Base-by-base conservation (phyloP, 2,329 filamentous ascomycete genomes). In the Xenoacremonium recifei region DNA sequence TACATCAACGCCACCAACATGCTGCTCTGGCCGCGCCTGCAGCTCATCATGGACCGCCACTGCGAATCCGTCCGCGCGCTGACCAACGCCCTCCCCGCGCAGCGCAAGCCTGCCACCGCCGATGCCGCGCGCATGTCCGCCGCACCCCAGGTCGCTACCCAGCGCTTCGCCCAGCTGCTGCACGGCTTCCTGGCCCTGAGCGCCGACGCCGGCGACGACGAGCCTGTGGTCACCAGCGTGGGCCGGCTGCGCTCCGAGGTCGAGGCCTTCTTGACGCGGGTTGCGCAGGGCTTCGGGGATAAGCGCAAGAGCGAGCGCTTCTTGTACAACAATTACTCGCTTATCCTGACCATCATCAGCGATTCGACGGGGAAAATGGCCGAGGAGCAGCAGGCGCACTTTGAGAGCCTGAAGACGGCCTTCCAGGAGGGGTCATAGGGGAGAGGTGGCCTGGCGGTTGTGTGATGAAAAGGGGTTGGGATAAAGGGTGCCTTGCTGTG, bases 1-100 rank as follows among this genome's bases (percentile, higher is more conserved):
- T 99, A 99, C 62, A 85, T 96, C 61, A 99, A 99, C 63, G 91
- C 83, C 34, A 95, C 89, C 5, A 91, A 87, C 59, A 99, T 99
- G 89, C 80, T 93, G 3, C 79, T 99, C 5, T 99, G 93, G 93
- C 93, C 93, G 6, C 85, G 92, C 19, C 87, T 99, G 57, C 95
- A 99, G 66, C 80, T 89, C 42, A 84, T 96, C 55, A 95, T 99
- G 82, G 91, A 96, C 62, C 78, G 85, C 41, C 93, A 99, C 62
- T 90, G 87, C 68, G 90, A 96, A 40, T 95, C 89, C 1, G 77
- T 99, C 25, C 86, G 85, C 38, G 77, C 60, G 62, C 75, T 74
- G 59, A 84, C 64, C 45, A 82, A 63, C 64, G 71, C 58, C 42
- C 76, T 73, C 59, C 82, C 62, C 58, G 73, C 61, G 7, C n/a